Evolutionary conservation across 2,329 filamentous ascomycete species (phyloP), one percentile per base, ranked within the genome.

Genomic region (Stemphylium vesicarium): DNA sequence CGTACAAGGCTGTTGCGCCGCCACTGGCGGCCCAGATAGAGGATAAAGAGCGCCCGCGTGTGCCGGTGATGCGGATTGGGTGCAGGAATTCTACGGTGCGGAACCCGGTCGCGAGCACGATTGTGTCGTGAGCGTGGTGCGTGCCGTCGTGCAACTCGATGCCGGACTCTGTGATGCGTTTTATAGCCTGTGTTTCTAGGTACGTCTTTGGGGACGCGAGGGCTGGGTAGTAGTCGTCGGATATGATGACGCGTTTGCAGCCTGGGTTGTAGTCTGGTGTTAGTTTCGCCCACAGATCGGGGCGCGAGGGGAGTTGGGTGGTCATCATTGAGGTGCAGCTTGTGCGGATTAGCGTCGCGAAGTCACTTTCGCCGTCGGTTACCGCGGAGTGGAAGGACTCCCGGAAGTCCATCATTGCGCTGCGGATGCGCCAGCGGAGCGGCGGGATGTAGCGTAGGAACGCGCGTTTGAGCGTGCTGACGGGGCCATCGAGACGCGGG

Each of bases 31-130:
- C 16, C 85, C 84, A 87, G n/a, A 85, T 76, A 2, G 82, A 77
- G 8, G 83, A 77, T 16, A 86, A 70, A 0, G 77, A 48, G 4
- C 75, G 75, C 1, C 78, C 78, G 13, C 77, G 65, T 0, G 66
- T 62, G 5, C 84, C 84, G 9, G 72, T 77, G 15, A 87, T 75
- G 20, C 80, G 71, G 58, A 87, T 84, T 0, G 84, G 83, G 60
- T 82, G 78, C 76, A 87, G 79, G 70, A 87, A 87, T 40, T 86
- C 80, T 0, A 82, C 79, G 0, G 84, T 82, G 20, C 80, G 77
- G 75, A 87, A 87, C 0, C 85, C 85, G 0, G 84, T 87, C 0
- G 85, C 85, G 7, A 83, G 77, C 20, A 87, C 74, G 12, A 87
- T 77, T 15, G 86, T 68, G 62, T 87, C 84, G 63, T 82, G 82